Evolutionary conservation across 1,139 yeast genomes (phyloP).

Genomic region (Candida albicans): DNA sequence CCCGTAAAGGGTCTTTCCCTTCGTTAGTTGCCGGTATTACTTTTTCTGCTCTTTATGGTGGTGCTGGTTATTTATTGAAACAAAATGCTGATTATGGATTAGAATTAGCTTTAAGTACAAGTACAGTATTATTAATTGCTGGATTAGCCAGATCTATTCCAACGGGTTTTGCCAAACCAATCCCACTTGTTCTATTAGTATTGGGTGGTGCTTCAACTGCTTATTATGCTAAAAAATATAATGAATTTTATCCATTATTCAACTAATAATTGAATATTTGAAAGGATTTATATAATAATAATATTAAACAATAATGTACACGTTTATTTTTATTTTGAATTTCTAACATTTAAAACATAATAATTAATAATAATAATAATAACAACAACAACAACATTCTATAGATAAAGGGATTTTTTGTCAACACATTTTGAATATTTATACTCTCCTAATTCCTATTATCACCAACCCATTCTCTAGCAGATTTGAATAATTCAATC

Average conservation of each 20-base stretch:
- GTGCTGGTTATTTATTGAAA: slow-evolving; percentile 74
- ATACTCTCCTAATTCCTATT: slow-evolving; percentile 15
- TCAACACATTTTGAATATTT: neutral
- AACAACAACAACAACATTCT: neutral
- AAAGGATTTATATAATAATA: too few relatives aligned
- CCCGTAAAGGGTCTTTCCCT: slow-evolving; percentile 74
- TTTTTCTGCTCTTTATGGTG: slow-evolving; percentile 67
- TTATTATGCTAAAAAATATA: slow-evolving; percentile 69
- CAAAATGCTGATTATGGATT: slow-evolving; percentile 78
- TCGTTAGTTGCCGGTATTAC: slow-evolving; percentile 78
- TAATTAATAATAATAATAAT: too few relatives aligned
- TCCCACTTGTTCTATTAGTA: slow-evolving; percentile 65
- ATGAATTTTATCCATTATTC: slow-evolving; percentile 57
- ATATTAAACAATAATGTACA: too few relatives aligned
- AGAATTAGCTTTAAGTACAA: slow-evolving; percentile 75
- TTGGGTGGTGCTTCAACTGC: slow-evolving; percentile 66
- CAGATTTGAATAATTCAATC: slow-evolving; percentile 90
- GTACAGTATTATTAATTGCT: slow-evolving; percentile 63
- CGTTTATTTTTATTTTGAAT: neutral
- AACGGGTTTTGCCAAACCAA: slow-evolving; percentile 62
- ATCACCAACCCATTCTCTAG: slow-evolving; percentile 87
- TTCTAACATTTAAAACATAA: neutral
- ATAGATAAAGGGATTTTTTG: neutral
- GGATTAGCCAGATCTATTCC: slow-evolving; percentile 69
- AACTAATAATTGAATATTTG: too few relatives aligned